Percentiles rank a stretch among this genome's conserved stretches.
These are phyloP conservation scores for Thalassia testudinum DNA, from an alignment of 116 monocot genomes.

Conservation along the genomic window DNA sequence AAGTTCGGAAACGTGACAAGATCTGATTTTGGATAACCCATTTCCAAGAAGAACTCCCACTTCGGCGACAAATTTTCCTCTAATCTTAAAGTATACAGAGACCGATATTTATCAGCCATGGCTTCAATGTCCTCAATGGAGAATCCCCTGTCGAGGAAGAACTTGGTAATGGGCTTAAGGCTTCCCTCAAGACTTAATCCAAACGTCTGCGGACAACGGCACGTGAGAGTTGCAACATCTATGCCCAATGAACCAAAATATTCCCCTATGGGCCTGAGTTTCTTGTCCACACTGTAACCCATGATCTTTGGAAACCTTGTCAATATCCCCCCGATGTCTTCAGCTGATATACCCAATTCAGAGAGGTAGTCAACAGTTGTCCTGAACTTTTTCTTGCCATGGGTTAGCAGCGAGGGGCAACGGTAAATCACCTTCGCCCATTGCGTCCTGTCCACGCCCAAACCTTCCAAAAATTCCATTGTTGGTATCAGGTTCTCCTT, in stretches of 20 bases:
- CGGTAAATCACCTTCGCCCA: slow-evolving; percentile 87
- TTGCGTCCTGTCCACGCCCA: slow-evolving; percentile 60
- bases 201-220: slow-evolving; percentile 73
- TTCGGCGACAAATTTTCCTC: slow-evolving; percentile 63
- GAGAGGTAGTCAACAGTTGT: too few species aligned
- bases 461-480: slow-evolving; percentile 67
- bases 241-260: slow-evolving; percentile 64
- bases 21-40: slow-evolving; percentile 61
- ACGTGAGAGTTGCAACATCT: too few species aligned
- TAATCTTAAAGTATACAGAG: slow-evolving; percentile 83
- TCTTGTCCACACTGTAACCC: slow-evolving; percentile 75
- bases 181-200: slow-evolving; percentile 72
- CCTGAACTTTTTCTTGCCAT: slow-evolving; percentile 68
- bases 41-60: slow-evolving; percentile 70
- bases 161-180: slow-evolving; percentile 75
- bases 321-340: slow-evolving; percentile 72
- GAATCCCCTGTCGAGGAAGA: slow-evolving; percentile 66
- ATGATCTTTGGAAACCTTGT: slow-evolving; percentile 79
- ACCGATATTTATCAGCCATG: slow-evolving; percentile 66
- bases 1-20: too few species aligned
- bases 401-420: slow-evolving; percentile 81
- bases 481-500: slow-evolving; percentile 78
- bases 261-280: slow-evolving; percentile 56
- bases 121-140: slow-evolving; percentile 36
- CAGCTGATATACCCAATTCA: too few species aligned